Evolutionary conservation across 208 protist species (phyloP).

Genomic region (Naegleria lovaniensis): DNA sequence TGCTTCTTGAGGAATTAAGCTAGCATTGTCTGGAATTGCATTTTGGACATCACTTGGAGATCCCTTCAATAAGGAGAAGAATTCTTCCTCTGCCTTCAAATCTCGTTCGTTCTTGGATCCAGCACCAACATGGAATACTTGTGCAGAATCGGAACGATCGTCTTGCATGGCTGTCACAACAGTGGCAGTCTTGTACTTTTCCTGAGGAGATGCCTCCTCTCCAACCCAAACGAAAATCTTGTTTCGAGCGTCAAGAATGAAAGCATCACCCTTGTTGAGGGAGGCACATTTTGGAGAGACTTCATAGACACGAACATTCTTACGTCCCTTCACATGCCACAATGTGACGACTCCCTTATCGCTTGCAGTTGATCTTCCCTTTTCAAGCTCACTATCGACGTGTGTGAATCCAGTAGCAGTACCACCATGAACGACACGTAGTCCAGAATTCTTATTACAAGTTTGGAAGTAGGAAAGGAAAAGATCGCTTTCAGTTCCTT

Average conservation of each 20-base stretch:
- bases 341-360: background rate
- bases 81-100: background rate
- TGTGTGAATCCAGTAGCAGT: slow-evolving; percentile 42
- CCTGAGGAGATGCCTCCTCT: background rate
- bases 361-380: background rate
- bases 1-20: background rate
- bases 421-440: slow-evolving; percentile 44
- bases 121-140: slow-evolving; percentile 29
- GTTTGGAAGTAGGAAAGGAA: slow-evolving; percentile 46
- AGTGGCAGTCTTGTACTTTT: slow-evolving; percentile 9
- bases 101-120: background rate
- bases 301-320: slow-evolving; percentile 34
- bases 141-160: background rate
- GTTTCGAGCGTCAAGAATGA: slow-evolving; percentile 45
- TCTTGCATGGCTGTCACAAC: slow-evolving; percentile 1
- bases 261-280: slow-evolving; percentile 49
- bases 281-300: background rate
- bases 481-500: slow-evolving; percentile 35
- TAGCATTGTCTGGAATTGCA: background rate
- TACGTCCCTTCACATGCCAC: slow-evolving; percentile 41
- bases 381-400: slow-evolving; percentile 23
- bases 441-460: background rate
- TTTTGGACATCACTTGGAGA: background rate
- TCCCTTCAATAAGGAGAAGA: slow-evolving; percentile 1
- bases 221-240: slow-evolving; percentile 36